Conservation (phyloP, 371 early-diverging fungal species). For the Lichtheimia ramosa region DNA sequence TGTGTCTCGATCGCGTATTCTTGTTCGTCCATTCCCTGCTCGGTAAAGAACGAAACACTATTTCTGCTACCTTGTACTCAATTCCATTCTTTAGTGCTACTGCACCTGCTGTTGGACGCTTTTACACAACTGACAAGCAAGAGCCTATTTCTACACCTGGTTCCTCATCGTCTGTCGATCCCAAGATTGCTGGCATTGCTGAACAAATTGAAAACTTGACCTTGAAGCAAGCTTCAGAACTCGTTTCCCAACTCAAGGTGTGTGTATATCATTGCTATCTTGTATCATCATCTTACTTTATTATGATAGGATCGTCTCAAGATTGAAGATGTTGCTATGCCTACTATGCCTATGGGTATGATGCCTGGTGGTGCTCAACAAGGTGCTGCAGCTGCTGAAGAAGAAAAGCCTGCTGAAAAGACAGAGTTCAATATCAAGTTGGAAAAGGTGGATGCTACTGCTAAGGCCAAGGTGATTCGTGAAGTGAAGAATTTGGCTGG, state of each 20-base stretch:
- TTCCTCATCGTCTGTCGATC: constrained; percentile 53
- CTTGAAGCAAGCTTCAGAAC: constrained; percentile 88
- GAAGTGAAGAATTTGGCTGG: constrained; percentile 96
- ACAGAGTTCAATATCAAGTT: constrained; percentile 93
- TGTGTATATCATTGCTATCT: neutral
- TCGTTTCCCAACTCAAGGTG: constrained; percentile 89
- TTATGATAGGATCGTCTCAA: constrained; percentile 74
- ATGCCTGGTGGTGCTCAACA: constrained; percentile 60
- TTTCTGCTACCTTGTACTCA: too few species aligned
- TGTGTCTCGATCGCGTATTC: too few species aligned
- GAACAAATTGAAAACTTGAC: constrained; percentile 87
- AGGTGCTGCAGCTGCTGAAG: constrained; percentile 71
- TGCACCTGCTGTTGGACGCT: constrained; percentile 34
- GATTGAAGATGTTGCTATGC: constrained; percentile 91
- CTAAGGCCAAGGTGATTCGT: constrained; percentile 97
- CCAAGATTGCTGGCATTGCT: constrained; percentile 83
- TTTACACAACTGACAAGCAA: constrained; percentile 36
- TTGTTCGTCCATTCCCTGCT: too few species aligned
- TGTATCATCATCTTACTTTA: neutral
- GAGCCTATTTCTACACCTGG: constrained; percentile 62
- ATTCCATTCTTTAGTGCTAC: constrained; percentile 13
- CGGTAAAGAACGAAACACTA: too few species aligned
- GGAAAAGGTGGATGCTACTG: constrained; percentile 91
- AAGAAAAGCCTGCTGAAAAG: constrained; percentile 88
- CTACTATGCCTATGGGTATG: constrained; percentile 71